A percentile compares a stretch with the other conserved stretches of the same genome.
Evolutionary conservation across 345 rosid species (phyloP).

Genomic region (Trapa incisa): DNA sequence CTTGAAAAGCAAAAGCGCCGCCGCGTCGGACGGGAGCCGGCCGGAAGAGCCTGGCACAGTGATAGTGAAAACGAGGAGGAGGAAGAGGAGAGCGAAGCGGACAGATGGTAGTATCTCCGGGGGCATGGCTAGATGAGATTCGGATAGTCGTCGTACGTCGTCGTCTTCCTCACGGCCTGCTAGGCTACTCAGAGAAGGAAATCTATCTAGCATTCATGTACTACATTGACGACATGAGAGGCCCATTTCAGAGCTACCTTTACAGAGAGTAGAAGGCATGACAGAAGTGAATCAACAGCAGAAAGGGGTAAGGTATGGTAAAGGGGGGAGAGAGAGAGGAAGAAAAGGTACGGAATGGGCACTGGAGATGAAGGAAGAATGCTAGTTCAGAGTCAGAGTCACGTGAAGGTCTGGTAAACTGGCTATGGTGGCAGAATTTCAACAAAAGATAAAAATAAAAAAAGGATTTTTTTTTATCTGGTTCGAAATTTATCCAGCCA

Average conservation of each 20-base stretch:
- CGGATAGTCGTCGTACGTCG: neutral
- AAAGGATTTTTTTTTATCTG: too few species aligned
- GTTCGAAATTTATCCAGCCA: too few species aligned
- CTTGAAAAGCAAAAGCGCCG: constrained; percentile 54
- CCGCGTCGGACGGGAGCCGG: constrained; percentile 32
- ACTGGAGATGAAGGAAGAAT: constrained; percentile 12
- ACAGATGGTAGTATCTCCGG: constrained; percentile 2
- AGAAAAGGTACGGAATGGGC: neutral
- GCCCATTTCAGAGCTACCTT: neutral
- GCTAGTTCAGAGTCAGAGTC: constrained; percentile 26
- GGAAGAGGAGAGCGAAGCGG: constrained; percentile 1
- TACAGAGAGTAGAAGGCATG: constrained; percentile 1
- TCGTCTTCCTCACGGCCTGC: neutral
- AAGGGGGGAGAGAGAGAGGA: neutral
- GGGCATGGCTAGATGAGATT: constrained; percentile 12
- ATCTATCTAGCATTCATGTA: neutral
- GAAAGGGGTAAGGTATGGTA: neutral
- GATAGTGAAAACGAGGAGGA: neutral
- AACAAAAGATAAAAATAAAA: neutral
- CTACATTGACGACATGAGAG: neutral
- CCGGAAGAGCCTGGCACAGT: neutral
- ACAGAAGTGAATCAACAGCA: neutral
- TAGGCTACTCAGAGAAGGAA: neutral
- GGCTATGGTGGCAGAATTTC: constrained; percentile 3
- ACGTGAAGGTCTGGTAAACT: constrained; percentile 16